phyloP scores from a whole-genome alignment of 1,139 yeast genomes.

The Geotrichum phurueaensis region DNA sequence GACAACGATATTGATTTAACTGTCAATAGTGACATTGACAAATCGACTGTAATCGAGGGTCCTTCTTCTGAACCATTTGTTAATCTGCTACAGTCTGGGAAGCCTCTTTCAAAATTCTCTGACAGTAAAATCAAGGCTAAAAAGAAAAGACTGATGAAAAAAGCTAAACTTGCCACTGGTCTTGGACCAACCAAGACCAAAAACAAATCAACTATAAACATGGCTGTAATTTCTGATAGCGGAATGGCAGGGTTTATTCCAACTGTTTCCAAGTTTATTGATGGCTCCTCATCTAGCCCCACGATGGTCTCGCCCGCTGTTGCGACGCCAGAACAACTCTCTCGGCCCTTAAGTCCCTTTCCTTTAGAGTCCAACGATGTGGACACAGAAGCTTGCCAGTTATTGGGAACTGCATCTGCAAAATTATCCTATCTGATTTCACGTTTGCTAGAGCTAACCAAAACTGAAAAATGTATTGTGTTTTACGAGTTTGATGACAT shows the following conservation, averaged over 20 bases:
- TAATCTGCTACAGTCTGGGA: conserved; percentile 1
- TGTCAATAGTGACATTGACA: not conserved
- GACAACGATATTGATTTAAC: not conserved
- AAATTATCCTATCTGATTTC: conserved; percentile 56
- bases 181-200: too few species aligned
- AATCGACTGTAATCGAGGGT: not conserved
- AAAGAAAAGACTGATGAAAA: not conserved
- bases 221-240: not conserved
- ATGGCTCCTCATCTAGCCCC: conserved; percentile 31
- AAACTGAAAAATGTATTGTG: conserved; percentile 52
- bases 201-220: not conserved
- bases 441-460: conserved; percentile 42
- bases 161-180: not conserved
- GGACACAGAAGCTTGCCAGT: conserved; percentile 9
- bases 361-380: not conserved
- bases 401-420: conserved; percentile 43
- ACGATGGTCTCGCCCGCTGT: conserved; percentile 1
- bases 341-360: conserved; percentile 5
- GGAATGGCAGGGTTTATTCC: conserved; percentile 11
- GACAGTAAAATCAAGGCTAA: not conserved
- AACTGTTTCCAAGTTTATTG: conserved; percentile 2
- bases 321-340: not conserved
- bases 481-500: conserved; percentile 68
- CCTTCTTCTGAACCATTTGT: not conserved
- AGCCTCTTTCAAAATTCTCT: conserved; percentile 2